Evolutionary conservation across 257 asterid genomes (phyloP).

Genomic region (Avicennia marina): DNA sequence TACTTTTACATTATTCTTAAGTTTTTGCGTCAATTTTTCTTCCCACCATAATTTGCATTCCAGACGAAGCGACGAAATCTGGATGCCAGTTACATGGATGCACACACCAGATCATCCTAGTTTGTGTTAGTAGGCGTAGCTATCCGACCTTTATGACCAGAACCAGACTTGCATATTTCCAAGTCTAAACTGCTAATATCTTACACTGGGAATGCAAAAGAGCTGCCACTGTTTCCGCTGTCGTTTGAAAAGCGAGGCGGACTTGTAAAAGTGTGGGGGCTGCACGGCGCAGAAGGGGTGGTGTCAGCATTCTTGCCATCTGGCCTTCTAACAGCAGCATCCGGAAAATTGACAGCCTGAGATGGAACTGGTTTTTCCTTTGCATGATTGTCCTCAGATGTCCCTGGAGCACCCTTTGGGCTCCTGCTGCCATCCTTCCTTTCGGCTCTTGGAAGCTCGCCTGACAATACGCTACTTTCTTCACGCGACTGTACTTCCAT

Average conservation of each 20-base stretch:
- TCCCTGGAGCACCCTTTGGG: not conserved
- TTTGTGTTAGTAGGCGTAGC: too few species aligned
- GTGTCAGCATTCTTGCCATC: not conserved
- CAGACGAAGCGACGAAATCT: too few species aligned
- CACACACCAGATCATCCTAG: too few species aligned
- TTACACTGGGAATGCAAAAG: constrained; percentile 69
- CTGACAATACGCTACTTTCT: constrained; percentile 8
- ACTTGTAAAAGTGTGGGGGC: constrained; percentile 17
- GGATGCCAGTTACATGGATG: too few species aligned
- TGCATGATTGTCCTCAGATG: not conserved
- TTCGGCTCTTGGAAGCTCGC: not conserved
- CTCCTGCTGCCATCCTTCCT: not conserved
- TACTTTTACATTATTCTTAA: too few species aligned
- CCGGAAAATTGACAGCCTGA: not conserved
- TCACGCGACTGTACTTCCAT: constrained; percentile 37
- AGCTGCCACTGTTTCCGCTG: constrained; percentile 39
- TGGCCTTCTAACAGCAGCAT: not conserved
- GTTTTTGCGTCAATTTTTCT: too few species aligned
- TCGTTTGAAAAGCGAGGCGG: constrained; percentile 50
- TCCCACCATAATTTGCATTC: too few species aligned
- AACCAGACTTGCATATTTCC: not conserved
- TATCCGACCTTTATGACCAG: too few species aligned
- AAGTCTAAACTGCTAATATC: constrained; percentile 12
- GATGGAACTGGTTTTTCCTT: not conserved
- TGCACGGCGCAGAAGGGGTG: too few species aligned